Conservation (phyloP, 805 yeast genomes). For the Pichia nakasei region DNA sequence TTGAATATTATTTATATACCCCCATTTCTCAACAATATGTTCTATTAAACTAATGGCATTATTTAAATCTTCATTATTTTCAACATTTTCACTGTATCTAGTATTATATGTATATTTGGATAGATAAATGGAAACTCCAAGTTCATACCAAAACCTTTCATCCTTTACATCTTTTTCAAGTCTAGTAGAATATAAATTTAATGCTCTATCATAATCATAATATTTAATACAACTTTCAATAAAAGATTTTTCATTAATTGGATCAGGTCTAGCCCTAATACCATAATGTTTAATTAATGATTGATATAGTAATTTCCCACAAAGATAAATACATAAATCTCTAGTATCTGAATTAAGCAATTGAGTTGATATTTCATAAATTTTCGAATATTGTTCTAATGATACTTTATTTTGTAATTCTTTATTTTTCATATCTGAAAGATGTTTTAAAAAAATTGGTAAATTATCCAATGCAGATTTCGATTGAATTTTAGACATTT, state of each 20-base stretch:
- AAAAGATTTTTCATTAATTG: constrained; percentile 41
- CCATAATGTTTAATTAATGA: constrained; percentile 20
- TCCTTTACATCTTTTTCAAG: constrained; percentile 26
- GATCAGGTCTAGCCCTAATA: constrained; percentile 35
- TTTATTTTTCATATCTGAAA: constrained; percentile 13
- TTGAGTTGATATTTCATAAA: constrained; percentile 34
- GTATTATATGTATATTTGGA: constrained; percentile 11
- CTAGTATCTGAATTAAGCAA: constrained; percentile 26
- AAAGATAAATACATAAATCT: constrained; percentile 27
- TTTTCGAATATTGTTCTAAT: constrained; percentile 27
- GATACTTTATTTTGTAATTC: constrained; percentile 20
- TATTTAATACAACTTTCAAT: constrained; percentile 34
- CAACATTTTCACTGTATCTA: not conserved
- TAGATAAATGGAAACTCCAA: constrained; percentile 35
- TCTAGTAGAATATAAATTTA: constrained; percentile 28
- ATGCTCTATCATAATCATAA: constrained; percentile 29
- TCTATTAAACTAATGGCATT: constrained; percentile 30
- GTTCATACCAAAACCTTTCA: constrained; percentile 46
- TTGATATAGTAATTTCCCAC: constrained; percentile 37
- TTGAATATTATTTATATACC: constrained; percentile 29
- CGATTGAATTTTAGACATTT: constrained; percentile 14
- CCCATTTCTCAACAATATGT: constrained; percentile 22
- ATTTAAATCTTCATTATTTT: constrained; percentile 18
- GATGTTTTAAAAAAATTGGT: constrained; percentile 17
- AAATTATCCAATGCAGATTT: constrained; percentile 18